These are phyloP conservation scores for Cytospora chrysosperma DNA, from an alignment of 2,329 filamentous ascomycete species.

Conservation along the genomic window DNA sequence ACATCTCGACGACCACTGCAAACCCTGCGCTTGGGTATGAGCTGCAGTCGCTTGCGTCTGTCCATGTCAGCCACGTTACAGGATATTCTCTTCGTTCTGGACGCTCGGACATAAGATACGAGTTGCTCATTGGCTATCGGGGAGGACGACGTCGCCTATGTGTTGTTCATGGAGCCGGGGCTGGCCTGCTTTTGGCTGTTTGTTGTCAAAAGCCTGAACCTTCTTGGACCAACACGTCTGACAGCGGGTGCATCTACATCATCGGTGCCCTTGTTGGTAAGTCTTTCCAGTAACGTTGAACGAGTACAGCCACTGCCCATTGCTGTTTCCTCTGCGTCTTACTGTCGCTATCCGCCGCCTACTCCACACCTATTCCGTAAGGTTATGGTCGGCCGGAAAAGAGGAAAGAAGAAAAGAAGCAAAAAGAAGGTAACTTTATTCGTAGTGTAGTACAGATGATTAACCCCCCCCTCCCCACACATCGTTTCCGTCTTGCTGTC, in stretches of 20 bases:
- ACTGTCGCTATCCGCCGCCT: slow-evolving; percentile 17
- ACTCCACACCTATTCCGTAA: not conserved
- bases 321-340: slow-evolving; percentile 3
- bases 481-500: slow-evolving; percentile 8
- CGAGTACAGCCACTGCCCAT: slow-evolving; percentile 10
- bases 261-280: slow-evolving; percentile 5
- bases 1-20: slow-evolving; percentile 1
- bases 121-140: slow-evolving; percentile 18
- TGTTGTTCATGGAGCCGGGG: not conserved
- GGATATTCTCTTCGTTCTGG: not conserved
- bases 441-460: slow-evolving; percentile 20
- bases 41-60: slow-evolving; percentile 2
- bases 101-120: slow-evolving; percentile 6
- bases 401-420: slow-evolving; percentile 5
- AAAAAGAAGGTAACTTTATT: not conserved
- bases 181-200: slow-evolving; percentile 6
- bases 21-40: slow-evolving; percentile 7
- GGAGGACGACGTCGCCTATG: not conserved
- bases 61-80: not conserved
- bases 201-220: slow-evolving; percentile 1
- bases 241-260: slow-evolving; percentile 6
- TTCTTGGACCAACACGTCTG: slow-evolving; percentile 5
- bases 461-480: not conserved
- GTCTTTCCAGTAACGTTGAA: slow-evolving; percentile 3
- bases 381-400: slow-evolving; percentile 14